Percentiles rank a stretch among this genome's conserved stretches.
Conservation (phyloP, 164 flowering plant species). For the Magnolia changhungtana region DNA sequence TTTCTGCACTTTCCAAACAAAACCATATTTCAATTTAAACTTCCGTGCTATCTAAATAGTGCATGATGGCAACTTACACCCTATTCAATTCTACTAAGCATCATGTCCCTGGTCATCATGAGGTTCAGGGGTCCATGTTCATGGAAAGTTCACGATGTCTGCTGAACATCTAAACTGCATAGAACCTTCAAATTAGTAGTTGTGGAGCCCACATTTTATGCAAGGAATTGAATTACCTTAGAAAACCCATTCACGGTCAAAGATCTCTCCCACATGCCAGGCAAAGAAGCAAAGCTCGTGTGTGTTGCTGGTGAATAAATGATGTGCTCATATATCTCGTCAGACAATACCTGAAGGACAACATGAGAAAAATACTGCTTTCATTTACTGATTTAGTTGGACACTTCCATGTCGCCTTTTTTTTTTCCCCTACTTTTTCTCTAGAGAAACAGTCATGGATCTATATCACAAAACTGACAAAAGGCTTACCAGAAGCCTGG, state of each 20-base stretch:
- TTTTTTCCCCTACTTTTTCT: not conserved
- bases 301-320: constrained; percentile 89
- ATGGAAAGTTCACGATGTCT: not conserved
- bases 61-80: not conserved
- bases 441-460: not conserved
- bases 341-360: constrained; percentile 72
- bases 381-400: not conserved
- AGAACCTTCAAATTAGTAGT: no score
- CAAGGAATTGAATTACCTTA: constrained; percentile 47
- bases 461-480: not conserved
- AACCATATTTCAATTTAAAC: not conserved
- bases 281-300: constrained; percentile 93
- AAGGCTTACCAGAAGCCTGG: constrained; percentile 75
- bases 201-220: not conserved
- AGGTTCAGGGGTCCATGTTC: not conserved
- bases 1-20: not conserved
- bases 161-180: not conserved
- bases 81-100: not conserved
- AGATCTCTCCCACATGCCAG: constrained; percentile 97
- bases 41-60: not conserved
- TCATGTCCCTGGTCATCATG: not conserved
- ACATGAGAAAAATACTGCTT: not conserved
- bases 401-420: not conserved
- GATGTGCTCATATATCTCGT: constrained; percentile 96
- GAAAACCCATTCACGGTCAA: constrained; percentile 94